These are phyloP conservation scores for Apiotrichum akiyoshidainum DNA, from an alignment of 1,284 basidiomycete species.

Conservation along the genomic window DNA sequence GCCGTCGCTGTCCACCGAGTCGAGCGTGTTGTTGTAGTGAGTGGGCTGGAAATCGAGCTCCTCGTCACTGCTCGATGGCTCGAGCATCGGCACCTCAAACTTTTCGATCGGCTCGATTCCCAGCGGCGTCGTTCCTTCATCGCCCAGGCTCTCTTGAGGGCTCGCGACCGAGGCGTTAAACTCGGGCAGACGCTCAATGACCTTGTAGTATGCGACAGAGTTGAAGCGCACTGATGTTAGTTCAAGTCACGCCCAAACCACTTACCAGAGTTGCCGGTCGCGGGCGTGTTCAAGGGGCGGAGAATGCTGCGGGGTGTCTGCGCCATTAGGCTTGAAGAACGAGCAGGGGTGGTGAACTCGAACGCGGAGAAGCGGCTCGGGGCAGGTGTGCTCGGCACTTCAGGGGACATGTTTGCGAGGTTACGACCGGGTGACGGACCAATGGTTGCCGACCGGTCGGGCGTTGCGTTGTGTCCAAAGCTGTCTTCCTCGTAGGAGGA, in stretches of 20 bases:
- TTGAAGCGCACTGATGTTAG: constrained; percentile 9
- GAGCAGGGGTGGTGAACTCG: constrained; percentile 2
- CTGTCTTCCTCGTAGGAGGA: background rate
- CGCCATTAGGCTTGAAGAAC: background rate
- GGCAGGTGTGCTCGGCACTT: background rate
- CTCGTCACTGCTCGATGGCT: constrained; percentile 4
- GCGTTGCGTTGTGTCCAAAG: background rate
- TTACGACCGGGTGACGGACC: background rate
- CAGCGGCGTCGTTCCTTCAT: background rate
- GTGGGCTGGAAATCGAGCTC: constrained; percentile 7
- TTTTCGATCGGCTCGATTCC: constrained; percentile 1
- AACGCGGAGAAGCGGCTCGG: background rate
- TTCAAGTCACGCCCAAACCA: background rate
- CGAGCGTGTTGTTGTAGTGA: background rate
- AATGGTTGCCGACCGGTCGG: background rate
- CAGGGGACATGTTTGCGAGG: background rate
- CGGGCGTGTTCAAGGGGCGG: background rate
- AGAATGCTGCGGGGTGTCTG: constrained; percentile 7
- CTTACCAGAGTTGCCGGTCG: constrained; percentile 8
- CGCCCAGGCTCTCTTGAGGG: background rate
- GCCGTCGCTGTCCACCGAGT: constrained; percentile 1
- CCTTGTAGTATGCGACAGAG: constrained; percentile 5
- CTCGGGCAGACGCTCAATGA: constrained; percentile 14
- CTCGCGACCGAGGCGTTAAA: background rate
- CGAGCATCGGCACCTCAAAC: constrained; percentile 2